These are phyloP conservation scores for Chlamydomonas sp. DNA, from an alignment of 139 green algal genomes.

Conservation along the genomic window DNA sequence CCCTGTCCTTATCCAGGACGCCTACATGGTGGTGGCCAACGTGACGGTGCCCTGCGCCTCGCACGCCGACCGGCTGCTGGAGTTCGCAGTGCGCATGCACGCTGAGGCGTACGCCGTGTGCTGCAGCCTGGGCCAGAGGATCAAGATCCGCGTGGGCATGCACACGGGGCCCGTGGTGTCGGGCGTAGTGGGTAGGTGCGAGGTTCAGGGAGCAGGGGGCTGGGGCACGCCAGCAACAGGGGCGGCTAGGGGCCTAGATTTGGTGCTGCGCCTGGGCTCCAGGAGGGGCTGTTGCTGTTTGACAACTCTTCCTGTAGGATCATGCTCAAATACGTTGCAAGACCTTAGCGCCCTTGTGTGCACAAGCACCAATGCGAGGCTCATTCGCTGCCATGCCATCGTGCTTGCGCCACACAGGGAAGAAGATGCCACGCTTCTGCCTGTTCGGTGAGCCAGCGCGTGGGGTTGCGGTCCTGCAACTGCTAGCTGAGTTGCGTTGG, in stretches of 20 bases:
- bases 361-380: no score
- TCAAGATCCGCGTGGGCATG: constrained; percentile 36
- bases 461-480: not conserved
- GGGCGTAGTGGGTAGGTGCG: constrained; percentile 42
- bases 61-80: constrained; percentile 14
- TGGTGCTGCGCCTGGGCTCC: no score
- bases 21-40: constrained; percentile 16
- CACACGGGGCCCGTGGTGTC: constrained; percentile 37
- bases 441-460: constrained; percentile 42
- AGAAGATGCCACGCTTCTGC: constrained; percentile 48
- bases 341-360: no score
- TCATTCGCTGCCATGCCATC: no score
- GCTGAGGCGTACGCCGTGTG: not conserved
- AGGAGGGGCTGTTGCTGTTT: no score
- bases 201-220: no score
- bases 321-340: no score
- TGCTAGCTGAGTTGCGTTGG: not conserved
- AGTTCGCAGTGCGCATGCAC: constrained; percentile 28
- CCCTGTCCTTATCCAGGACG: not conserved
- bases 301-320: no score
- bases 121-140: constrained; percentile 8
- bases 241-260: no score
- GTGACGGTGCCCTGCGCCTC: not conserved
- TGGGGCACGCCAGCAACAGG: no score
- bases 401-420: not conserved